Evolutionary conservation across 2,329 filamentous ascomycete genomes (phyloP).

Genomic region (Microdochium trichocladiopsis): DNA sequence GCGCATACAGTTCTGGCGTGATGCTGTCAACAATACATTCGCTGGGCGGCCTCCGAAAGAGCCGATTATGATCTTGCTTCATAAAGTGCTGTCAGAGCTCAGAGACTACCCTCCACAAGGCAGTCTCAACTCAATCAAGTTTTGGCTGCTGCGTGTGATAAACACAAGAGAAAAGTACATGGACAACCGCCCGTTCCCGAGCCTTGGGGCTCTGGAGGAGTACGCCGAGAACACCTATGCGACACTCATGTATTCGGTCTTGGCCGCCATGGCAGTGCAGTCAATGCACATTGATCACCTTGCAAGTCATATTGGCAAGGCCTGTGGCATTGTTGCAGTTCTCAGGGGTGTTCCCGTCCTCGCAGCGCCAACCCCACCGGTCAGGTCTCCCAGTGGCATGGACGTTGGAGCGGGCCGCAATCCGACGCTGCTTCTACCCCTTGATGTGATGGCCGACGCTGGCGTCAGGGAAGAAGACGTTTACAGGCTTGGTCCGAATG

Average conservation of each 20-base stretch:
- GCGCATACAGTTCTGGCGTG: conserved; percentile 93
- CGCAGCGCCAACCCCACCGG: conserved; percentile 62
- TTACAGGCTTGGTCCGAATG: conserved; percentile 70
- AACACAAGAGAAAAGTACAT: conserved; percentile 76
- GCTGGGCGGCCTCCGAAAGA: conserved; percentile 77
- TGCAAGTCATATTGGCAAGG: conserved; percentile 92
- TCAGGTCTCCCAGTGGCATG: conserved; percentile 32
- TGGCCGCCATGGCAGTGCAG: conserved; percentile 71
- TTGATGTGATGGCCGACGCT: conserved; percentile 82
- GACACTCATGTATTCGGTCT: conserved; percentile 79
- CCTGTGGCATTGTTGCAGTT: conserved; percentile 78
- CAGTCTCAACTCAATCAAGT: conserved; percentile 50
- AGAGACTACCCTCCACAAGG: conserved; percentile 28
- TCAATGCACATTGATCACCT: conserved; percentile 87
- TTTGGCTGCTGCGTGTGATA: conserved; percentile 72
- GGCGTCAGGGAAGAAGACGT: conserved; percentile 85
- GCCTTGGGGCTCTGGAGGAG: conserved; percentile 66
- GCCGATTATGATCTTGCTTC: conserved; percentile 79
- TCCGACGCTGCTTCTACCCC: conserved; percentile 65
- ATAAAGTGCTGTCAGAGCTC: conserved; percentile 62
- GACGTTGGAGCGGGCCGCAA: conserved; percentile 28
- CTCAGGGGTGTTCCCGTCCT: conserved; percentile 83
- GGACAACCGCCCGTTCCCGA: conserved; percentile 74
- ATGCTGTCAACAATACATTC: conserved; percentile 73
- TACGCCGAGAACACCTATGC: conserved; percentile 96